A percentile compares a stretch with the other conserved stretches of the same genome.
Evolutionary conservation across 2,329 filamentous ascomycete genomes (phyloP).

Genomic region (Neoascochyta sp.): DNA sequence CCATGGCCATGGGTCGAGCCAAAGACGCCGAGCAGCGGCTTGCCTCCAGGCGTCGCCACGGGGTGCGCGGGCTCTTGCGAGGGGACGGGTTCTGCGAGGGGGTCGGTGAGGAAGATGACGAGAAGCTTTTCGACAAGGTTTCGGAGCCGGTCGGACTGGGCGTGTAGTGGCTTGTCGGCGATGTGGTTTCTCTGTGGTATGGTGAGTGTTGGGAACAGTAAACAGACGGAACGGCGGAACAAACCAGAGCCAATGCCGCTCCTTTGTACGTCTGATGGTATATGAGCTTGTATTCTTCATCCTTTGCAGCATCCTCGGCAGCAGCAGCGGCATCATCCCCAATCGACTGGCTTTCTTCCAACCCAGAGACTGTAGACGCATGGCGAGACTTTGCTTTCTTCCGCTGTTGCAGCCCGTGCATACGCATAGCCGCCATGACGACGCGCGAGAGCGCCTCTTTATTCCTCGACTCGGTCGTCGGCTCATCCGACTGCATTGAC

Average conservation of each 20-base stretch:
- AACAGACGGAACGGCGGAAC: background rate
- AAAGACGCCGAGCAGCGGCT: slow-evolving; percentile 13
- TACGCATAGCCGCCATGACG: slow-evolving; percentile 53
- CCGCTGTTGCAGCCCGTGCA: slow-evolving; percentile 48
- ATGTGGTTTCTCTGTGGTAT: slow-evolving; percentile 39
- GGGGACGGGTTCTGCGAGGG: slow-evolving; percentile 28
- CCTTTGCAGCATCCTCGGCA: slow-evolving; percentile 35
- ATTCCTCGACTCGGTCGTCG: slow-evolving; percentile 42
- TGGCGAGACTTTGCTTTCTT: slow-evolving; percentile 34
- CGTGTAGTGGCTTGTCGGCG: slow-evolving; percentile 32
- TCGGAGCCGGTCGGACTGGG: slow-evolving; percentile 43
- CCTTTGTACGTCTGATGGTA: slow-evolving; percentile 53
- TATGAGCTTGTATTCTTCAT: slow-evolving; percentile 52
- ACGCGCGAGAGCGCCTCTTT: slow-evolving; percentile 50
- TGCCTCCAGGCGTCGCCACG: slow-evolving; percentile 29
- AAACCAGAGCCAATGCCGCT: slow-evolving; percentile 47
- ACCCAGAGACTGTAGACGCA: slow-evolving; percentile 20
- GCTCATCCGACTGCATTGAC: slow-evolving; percentile 28
- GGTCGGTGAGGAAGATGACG: slow-evolving; percentile 46
- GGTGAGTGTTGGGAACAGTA: slow-evolving; percentile 2
- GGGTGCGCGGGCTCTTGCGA: slow-evolving; percentile 9
- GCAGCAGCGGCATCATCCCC: slow-evolving; percentile 13
- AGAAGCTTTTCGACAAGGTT: slow-evolving; percentile 49
- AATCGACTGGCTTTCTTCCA: slow-evolving; percentile 11
- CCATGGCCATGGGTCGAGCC: slow-evolving; percentile 21